These are phyloP conservation scores for Neofusicoccum sp. DNA, from an alignment of 2,329 filamentous ascomycete genomes.

Conservation along the genomic window DNA sequence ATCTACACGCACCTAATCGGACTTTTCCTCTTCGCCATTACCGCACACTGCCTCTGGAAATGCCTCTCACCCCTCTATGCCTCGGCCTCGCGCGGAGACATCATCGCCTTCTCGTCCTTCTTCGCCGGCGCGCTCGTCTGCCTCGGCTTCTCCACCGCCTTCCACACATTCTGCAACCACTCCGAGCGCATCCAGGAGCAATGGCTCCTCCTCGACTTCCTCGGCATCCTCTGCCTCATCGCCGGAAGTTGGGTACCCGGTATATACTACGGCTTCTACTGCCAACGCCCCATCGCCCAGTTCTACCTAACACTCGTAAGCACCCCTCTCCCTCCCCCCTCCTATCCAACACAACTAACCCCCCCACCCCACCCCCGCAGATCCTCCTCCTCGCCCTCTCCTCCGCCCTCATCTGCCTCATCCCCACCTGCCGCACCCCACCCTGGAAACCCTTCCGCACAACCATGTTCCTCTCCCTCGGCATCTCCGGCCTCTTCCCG, in stretches of 20 bases:
- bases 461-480: slow-evolving; percentile 46
- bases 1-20: slow-evolving; percentile 67
- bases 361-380: neutral
- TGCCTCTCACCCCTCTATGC: slow-evolving; percentile 33
- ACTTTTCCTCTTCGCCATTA: slow-evolving; percentile 29
- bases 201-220: slow-evolving; percentile 92
- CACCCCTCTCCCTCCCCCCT: neutral
- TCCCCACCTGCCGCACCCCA: slow-evolving; percentile 42
- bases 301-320: slow-evolving; percentile 42
- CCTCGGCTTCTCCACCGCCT: slow-evolving; percentile 63
- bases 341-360: slow-evolving; percentile 42
- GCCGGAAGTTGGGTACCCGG: slow-evolving; percentile 89
- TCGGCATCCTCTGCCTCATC: slow-evolving; percentile 89
- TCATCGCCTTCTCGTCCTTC: slow-evolving; percentile 41
- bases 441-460: slow-evolving; percentile 44
- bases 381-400: slow-evolving; percentile 21
- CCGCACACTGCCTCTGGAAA: slow-evolving; percentile 28
- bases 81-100: slow-evolving; percentile 38
- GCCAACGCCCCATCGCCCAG: slow-evolving; percentile 35
- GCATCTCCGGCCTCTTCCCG: slow-evolving; percentile 45
- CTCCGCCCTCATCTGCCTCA: slow-evolving; percentile 44
- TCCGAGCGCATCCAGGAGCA: slow-evolving; percentile 74
- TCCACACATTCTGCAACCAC: slow-evolving; percentile 84
- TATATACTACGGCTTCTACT: slow-evolving; percentile 61
- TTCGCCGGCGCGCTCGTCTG: slow-evolving; percentile 46